Percentiles rank a stretch among this genome's conserved stretches.
These are phyloP conservation scores for Lactifluus echinatus DNA, from an alignment of 768 basidiomycete genomes.

Conservation along the genomic window DNA sequence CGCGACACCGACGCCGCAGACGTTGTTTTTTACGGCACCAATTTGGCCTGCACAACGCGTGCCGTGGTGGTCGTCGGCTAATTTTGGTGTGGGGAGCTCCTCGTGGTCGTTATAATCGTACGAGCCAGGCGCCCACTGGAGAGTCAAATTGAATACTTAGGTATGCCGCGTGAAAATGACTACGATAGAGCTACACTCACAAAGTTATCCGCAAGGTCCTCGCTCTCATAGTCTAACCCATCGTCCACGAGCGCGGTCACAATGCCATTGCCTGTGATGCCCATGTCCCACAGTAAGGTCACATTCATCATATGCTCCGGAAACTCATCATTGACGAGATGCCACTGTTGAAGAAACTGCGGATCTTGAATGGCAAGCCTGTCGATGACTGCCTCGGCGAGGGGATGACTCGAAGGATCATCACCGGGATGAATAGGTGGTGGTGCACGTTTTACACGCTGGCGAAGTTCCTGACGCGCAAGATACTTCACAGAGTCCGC, in stretches of 20 bases:
- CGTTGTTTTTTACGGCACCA: slow-evolving; percentile 84
- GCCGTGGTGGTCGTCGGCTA: slow-evolving; percentile 91
- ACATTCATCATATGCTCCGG: slow-evolving; percentile 88
- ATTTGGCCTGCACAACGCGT: slow-evolving; percentile 98
- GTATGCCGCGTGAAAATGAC: not conserved
- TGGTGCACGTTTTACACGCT: slow-evolving; percentile 66
- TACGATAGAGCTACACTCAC: slow-evolving; percentile 41
- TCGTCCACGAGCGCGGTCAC: slow-evolving; percentile 91
- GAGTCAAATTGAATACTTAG: not conserved
- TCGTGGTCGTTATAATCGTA: slow-evolving; percentile 96
- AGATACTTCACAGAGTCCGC: slow-evolving; percentile 53
- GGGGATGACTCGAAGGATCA: slow-evolving; percentile 26
- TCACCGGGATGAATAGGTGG: slow-evolving; percentile 38
- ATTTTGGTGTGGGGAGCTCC: slow-evolving; percentile 74
- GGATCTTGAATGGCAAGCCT: slow-evolving; percentile 73
- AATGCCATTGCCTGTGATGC: slow-evolving; percentile 79
- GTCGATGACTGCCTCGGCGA: slow-evolving; percentile 41
- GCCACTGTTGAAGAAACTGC: slow-evolving; percentile 83
- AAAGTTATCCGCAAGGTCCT: slow-evolving; percentile 86
- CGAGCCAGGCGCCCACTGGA: slow-evolving; percentile 75
- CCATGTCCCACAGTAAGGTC: slow-evolving; percentile 86
- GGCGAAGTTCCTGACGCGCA: slow-evolving; percentile 54
- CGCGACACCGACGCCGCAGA: slow-evolving; percentile 91
- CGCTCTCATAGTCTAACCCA: slow-evolving; percentile 83
- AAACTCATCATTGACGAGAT: slow-evolving; percentile 80